Evolutionary conservation across 169 alveolate genomes (phyloP), one percentile per base, ranked within the genome.

Genomic region (Ichthyophthirius multifiliis): DNA sequence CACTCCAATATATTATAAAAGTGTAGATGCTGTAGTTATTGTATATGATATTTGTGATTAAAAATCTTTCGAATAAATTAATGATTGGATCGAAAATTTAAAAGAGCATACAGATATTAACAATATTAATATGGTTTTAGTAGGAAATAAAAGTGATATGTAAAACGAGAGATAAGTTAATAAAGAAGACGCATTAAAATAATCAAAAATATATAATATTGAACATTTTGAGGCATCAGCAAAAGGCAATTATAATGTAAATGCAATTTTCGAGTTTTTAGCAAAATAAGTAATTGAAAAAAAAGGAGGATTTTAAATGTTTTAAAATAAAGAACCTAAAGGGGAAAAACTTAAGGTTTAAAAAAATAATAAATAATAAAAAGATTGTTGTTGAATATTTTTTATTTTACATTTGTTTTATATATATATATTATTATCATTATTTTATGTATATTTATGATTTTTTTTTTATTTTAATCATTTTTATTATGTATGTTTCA

Each of bases 61-160:
- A 48, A 32, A 64, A 23, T 67, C 89, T 39, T 93, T 89, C 75
- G 85, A 85, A 20, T 83, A 83, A 41, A 67, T 90, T 6, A 83
- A 90, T 23, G 48, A 79, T 32, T 90, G 93, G 94, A 65, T 77
- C 32, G 46, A 73, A 31, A 74, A 88, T 46, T 41, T 92, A 13
- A 35, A 76, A 23, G 78, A 82, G 15, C 15, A 62, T 18, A 55
- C 55, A 10, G 65, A 48, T 15, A 5, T 16, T 18, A 23, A 82
- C 13, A 12, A 47, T 5, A 41, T 67, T 18, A 43, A 74, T n/a
- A 73, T 83, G 31, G 87, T 84, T 32, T 30, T 89, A 55, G 87
- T 87, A 18, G 92, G 92, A 37, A 85, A 83, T 63, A 90, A 90
- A 77, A 77, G 77, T 83, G 92, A 90, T 83, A 20, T 84, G 63